phyloP scores from a whole-genome alignment of 306 rosid genomes.

The Benincasa hispida region DNA sequence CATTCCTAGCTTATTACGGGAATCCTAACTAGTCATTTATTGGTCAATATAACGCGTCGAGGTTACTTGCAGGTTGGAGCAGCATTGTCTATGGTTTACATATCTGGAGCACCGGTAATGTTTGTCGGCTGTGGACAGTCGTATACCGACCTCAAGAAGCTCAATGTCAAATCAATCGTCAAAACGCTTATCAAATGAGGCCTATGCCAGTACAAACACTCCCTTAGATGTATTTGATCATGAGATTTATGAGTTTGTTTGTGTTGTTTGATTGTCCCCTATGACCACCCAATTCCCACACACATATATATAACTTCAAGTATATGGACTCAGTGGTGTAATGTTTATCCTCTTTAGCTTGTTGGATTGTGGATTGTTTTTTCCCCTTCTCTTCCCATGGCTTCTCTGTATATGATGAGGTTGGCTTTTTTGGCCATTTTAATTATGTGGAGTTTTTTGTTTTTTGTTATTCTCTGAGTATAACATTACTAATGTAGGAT shows the following conservation, averaged over 20 bases:
- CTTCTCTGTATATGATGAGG: neutral
- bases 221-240: neutral
- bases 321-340: neutral
- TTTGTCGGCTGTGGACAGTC: slow-evolving; percentile 99
- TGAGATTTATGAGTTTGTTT: neutral
- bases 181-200: slow-evolving; percentile 81
- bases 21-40: neutral
- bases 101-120: slow-evolving; percentile 97
- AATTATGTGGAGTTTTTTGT: neutral
- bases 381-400: neutral
- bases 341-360: neutral
- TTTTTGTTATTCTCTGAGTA: neutral
- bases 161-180: slow-evolving; percentile 79
- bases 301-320: too few species aligned
- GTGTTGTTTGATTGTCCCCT: neutral
- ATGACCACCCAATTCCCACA: neutral
- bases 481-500: neutral
- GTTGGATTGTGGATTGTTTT: neutral
- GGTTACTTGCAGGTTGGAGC: slow-evolving; percentile 72
- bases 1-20: neutral
- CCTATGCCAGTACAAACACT: neutral
- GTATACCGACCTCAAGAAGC: slow-evolving; percentile 92
- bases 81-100: slow-evolving; percentile 94
- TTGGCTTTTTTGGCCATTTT: neutral
- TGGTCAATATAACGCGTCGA: neutral